Conservation (phyloP, 495 filamentous ascomycete genomes). For the Penicillium soppii region DNA sequence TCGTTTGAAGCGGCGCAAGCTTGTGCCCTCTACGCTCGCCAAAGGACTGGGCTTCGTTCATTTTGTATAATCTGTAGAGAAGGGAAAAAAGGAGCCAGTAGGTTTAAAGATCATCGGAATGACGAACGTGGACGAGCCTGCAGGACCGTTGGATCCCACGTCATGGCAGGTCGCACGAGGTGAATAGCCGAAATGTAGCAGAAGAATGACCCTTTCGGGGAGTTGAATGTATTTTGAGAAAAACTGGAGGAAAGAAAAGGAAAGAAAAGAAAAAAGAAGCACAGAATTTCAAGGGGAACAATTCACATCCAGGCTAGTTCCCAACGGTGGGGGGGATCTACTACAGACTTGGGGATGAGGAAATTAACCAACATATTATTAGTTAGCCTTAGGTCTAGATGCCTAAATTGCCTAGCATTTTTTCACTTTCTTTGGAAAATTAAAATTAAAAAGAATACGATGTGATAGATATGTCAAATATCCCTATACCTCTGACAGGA, state of each 20-base stretch:
- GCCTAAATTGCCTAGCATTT: too few species aligned
- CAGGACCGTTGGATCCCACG: slow-evolving; percentile 19
- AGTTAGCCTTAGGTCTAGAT: too few species aligned
- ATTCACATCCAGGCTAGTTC: slow-evolving; percentile 8
- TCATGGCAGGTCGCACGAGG: slow-evolving; percentile 7
- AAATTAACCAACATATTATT: too few species aligned
- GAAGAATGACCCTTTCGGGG: slow-evolving; percentile 9
- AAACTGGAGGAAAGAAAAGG: slow-evolving; percentile 9
- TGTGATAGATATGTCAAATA: too few species aligned
- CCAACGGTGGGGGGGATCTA: slow-evolving; percentile 14
- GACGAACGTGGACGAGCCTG: slow-evolving; percentile 22
- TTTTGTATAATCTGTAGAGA: neutral
- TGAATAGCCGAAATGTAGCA: neutral
- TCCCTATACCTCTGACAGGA: too few species aligned
- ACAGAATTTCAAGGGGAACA: slow-evolving; percentile 14
- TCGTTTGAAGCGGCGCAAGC: slow-evolving; percentile 40
- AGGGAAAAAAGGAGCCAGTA: slow-evolving; percentile 18
- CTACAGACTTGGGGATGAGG: slow-evolving; percentile 1
- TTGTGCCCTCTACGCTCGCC: slow-evolving; percentile 41
- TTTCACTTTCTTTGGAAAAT: too few species aligned
- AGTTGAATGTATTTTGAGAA: slow-evolving; percentile 3
- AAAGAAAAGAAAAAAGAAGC: slow-evolving; percentile 8
- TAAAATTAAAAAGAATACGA: too few species aligned
- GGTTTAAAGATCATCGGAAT: slow-evolving; percentile 22
- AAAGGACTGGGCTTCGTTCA: slow-evolving; percentile 27